Percentiles rank a stretch among this genome's conserved stretches.
phyloP scores from a whole-genome alignment of 163 green algal genomes.

The Prototheca stagnorum region DNA sequence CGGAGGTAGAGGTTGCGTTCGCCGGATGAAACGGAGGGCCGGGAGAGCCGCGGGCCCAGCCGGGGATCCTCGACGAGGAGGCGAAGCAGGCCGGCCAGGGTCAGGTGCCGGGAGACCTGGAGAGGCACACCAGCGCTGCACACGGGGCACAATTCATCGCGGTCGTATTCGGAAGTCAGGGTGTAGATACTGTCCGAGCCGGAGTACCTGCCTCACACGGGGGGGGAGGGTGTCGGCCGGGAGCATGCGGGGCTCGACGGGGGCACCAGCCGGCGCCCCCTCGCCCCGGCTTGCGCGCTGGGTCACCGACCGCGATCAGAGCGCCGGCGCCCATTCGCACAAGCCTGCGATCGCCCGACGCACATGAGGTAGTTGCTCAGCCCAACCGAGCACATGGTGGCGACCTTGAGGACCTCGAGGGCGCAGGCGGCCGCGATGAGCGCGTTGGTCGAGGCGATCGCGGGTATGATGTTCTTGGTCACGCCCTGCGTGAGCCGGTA shows the following conservation, averaged over 20 bases:
- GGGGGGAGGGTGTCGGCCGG: no score
- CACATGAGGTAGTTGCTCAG: conserved; percentile 98
- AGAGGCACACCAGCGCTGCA: conserved; percentile 72
- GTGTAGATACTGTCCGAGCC: conserved; percentile 87
- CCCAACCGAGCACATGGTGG: conserved; percentile 64
- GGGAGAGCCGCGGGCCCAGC: conserved; percentile 37
- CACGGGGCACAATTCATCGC: conserved; percentile 63
- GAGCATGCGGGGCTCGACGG: no score
- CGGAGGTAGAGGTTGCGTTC: no score
- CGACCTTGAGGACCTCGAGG: conserved; percentile 88
- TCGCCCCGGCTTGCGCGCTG: background rate
- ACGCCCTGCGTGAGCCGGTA: conserved; percentile 83
- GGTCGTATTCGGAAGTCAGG: conserved; percentile 72
- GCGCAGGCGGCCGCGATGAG: conserved; percentile 83
- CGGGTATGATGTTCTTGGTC: conserved; percentile 99
- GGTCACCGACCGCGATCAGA: background rate
- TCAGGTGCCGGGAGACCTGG: conserved; percentile 27
- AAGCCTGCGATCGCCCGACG: conserved; percentile 4
- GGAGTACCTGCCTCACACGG: no score
- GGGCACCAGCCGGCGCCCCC: background rate
- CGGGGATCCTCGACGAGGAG: conserved; percentile 6
- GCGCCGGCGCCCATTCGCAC: background rate
- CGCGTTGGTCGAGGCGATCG: conserved; percentile 97
- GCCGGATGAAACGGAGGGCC: no score
- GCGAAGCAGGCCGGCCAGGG: conserved; percentile 51